Percentiles rank a stretch among this genome's conserved stretches.
Conservation (phyloP, 345 rosid species). For the Microthlaspi erraticum region DNA sequence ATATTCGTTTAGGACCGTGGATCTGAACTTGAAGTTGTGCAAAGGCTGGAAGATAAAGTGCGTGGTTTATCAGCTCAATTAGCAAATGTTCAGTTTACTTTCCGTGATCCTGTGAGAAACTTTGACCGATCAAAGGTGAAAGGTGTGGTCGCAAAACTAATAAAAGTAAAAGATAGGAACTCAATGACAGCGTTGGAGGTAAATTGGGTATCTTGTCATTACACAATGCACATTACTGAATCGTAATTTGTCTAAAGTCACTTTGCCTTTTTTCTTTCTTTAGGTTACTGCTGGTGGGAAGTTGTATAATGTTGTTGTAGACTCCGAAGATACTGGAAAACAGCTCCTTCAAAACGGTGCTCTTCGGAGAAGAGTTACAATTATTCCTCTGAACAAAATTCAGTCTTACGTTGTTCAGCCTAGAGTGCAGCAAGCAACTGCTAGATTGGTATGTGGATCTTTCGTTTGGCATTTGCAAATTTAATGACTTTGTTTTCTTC, state of each 20-base stretch:
- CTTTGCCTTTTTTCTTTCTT: slow-evolving; percentile 33
- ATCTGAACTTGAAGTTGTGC: slow-evolving; percentile 66
- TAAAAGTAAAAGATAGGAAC: slow-evolving; percentile 80
- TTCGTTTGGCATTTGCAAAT: not conserved
- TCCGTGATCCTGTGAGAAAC: slow-evolving; percentile 80
- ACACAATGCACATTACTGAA: slow-evolving; percentile 20
- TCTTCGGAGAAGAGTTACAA: slow-evolving; percentile 89
- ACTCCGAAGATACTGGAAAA: slow-evolving; percentile 90
- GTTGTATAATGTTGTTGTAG: slow-evolving; percentile 89
- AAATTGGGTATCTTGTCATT: slow-evolving; percentile 25
- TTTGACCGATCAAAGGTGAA: slow-evolving; percentile 94
- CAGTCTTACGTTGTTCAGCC: slow-evolving; percentile 62
- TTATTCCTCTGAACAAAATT: slow-evolving; percentile 89
- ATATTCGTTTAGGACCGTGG: slow-evolving; percentile 65
- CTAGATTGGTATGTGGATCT: slow-evolving; percentile 68
- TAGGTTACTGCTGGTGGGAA: slow-evolving; percentile 96
- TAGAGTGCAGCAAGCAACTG: slow-evolving; percentile 75
- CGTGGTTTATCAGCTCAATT: slow-evolving; percentile 73
- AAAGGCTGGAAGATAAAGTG: slow-evolving; percentile 79
- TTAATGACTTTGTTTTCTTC: not conserved
- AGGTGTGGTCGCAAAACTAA: slow-evolving; percentile 93
- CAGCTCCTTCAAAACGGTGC: slow-evolving; percentile 94
- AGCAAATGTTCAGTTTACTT: slow-evolving; percentile 84
- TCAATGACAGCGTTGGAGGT: slow-evolving; percentile 98
- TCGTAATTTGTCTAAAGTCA: slow-evolving; percentile 27